These are phyloP conservation scores for Penicillium samsonianum DNA, from an alignment of 495 filamentous ascomycete genomes.

Conservation along the genomic window DNA sequence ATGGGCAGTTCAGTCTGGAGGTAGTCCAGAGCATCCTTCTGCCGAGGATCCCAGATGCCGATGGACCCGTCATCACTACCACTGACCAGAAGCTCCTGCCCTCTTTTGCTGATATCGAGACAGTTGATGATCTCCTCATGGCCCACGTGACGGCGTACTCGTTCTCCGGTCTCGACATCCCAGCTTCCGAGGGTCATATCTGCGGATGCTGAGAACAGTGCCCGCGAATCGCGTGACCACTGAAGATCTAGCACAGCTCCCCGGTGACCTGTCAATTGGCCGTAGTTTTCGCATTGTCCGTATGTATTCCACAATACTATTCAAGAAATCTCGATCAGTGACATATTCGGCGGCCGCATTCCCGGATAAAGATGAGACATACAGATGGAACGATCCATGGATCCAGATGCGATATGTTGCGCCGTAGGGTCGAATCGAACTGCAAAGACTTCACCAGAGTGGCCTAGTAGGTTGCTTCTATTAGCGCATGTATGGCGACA, in stretches of 20 bases:
- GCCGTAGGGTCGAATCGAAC: constrained; percentile 86
- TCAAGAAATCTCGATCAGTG: constrained; percentile 5
- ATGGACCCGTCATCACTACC: constrained; percentile 92
- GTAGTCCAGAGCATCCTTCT: constrained; percentile 84
- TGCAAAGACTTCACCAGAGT: constrained; percentile 84
- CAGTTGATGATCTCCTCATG: constrained; percentile 94
- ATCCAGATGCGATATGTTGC: constrained; percentile 88
- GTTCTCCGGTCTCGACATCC: constrained; percentile 83
- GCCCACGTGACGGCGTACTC: constrained; percentile 88
- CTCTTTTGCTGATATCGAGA: constrained; percentile 81
- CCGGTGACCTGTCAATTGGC: constrained; percentile 81
- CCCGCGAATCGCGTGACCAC: constrained; percentile 92
- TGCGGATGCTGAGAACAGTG: constrained; percentile 90
- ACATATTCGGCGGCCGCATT: neutral
- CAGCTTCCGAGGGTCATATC: constrained; percentile 92
- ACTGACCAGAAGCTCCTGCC: constrained; percentile 84
- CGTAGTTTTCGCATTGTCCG: constrained; percentile 92
- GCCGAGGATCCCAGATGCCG: constrained; percentile 94
- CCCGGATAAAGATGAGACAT: constrained; percentile 31
- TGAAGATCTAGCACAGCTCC: constrained; percentile 89
- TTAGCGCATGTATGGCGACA: constrained; percentile 9
- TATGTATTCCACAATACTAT: constrained; percentile 91
- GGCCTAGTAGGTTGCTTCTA: constrained; percentile 43
- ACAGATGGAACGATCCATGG: constrained; percentile 93
- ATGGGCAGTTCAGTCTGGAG: constrained; percentile 92